Conservation (phyloP, 2,329 filamentous ascomycete species). For the Pseudocercospora eumusae region DNA sequence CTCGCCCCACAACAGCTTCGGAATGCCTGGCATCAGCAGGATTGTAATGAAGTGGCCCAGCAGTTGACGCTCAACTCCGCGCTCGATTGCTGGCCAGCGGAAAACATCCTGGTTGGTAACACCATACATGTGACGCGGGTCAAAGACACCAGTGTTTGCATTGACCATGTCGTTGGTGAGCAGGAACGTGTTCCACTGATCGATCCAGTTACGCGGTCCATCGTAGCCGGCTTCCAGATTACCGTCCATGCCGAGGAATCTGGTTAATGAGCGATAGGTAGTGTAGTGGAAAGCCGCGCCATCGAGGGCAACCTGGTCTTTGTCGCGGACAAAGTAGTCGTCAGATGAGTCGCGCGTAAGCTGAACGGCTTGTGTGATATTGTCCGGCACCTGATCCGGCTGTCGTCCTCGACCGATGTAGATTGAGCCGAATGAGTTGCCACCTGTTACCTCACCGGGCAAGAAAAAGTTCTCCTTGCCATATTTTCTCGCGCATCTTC, state of each 20-base stretch:
- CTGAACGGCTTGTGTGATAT: slow-evolving; percentile 50
- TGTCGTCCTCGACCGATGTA: slow-evolving; percentile 63
- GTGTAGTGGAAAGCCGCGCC: slow-evolving; percentile 64
- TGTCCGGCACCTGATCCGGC: slow-evolving; percentile 53
- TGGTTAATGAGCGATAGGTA: slow-evolving; percentile 58
- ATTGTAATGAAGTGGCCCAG: slow-evolving; percentile 60
- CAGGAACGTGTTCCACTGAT: slow-evolving; percentile 58
- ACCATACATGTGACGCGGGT: slow-evolving; percentile 66
- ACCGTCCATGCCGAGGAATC: slow-evolving; percentile 61
- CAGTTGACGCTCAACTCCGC: slow-evolving; percentile 57
- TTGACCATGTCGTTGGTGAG: slow-evolving; percentile 62
- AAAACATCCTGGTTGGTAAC: slow-evolving; percentile 67
- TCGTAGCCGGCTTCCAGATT: slow-evolving; percentile 56
- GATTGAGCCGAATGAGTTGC: slow-evolving; percentile 60
- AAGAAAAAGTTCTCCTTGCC: slow-evolving; percentile 64
- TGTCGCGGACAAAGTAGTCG: slow-evolving; percentile 54
- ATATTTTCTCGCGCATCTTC: slow-evolving; percentile 57
- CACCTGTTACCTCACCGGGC: slow-evolving; percentile 62
- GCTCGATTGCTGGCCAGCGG: slow-evolving; percentile 60
- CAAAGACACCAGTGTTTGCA: slow-evolving; percentile 61
- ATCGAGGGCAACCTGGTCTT: slow-evolving; percentile 56
- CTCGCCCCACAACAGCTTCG: slow-evolving; percentile 62
- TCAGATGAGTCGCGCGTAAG: slow-evolving; percentile 50
- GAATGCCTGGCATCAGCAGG: slow-evolving; percentile 60
- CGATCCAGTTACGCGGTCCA: slow-evolving; percentile 53